These are phyloP conservation scores for Pseudocercospora cruenta DNA, from an alignment of 2,329 filamentous ascomycete genomes.

Conservation along the genomic window DNA sequence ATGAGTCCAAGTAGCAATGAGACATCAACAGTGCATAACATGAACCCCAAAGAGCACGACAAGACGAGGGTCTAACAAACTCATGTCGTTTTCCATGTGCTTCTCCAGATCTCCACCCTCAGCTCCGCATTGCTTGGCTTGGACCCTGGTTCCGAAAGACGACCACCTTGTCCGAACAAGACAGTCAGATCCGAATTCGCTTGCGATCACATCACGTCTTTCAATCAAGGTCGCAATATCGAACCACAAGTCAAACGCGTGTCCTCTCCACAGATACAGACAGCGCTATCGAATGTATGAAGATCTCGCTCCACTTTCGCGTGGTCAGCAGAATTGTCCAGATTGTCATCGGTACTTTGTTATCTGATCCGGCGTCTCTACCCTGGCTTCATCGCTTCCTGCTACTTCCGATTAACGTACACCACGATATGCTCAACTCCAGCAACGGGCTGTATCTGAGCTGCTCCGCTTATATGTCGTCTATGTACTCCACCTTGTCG, in stretches of 20 bases:
- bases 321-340: background rate
- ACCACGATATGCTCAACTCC: background rate
- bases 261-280: background rate
- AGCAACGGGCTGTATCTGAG: background rate
- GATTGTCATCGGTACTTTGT: background rate
- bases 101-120: constrained; percentile 1
- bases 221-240: background rate
- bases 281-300: background rate
- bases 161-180: background rate
- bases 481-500: background rate
- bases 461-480: background rate
- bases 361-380: background rate
- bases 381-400: background rate
- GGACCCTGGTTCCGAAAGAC: background rate
- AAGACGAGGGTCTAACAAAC: no score
- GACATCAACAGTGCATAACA: no score
- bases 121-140: constrained; percentile 1
- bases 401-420: background rate
- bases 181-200: background rate
- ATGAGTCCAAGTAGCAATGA: background rate
- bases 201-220: background rate
- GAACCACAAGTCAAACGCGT: background rate
- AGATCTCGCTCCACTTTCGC: background rate
- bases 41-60: no score
- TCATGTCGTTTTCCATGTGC: background rate